These are phyloP conservation scores for Cladophialophora yegresii DNA, from an alignment of 2,329 filamentous ascomycete species.

Conservation along the genomic window DNA sequence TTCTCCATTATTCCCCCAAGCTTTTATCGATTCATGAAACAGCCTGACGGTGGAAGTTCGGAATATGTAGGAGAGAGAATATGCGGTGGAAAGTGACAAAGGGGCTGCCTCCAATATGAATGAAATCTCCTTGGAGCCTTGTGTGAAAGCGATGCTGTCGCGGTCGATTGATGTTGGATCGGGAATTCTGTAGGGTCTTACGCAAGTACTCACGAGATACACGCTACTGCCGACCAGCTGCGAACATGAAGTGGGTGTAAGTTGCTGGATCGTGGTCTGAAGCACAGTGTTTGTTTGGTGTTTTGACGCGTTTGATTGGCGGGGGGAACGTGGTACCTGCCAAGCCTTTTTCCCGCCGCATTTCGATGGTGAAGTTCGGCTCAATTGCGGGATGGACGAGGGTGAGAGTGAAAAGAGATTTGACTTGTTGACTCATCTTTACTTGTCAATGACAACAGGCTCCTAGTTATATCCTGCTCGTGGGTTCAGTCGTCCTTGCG, in stretches of 20 bases:
- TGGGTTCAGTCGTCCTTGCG: not conserved
- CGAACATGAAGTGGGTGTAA: not conserved
- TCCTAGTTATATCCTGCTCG: not conserved
- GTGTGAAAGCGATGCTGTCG: not conserved
- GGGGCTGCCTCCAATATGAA: not conserved
- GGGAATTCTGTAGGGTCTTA: conserved; percentile 8
- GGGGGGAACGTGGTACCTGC: conserved; percentile 12
- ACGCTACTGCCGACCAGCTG: not conserved
- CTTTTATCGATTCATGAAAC: conserved; percentile 16
- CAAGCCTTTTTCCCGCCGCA: conserved; percentile 17
- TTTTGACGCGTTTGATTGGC: conserved; percentile 26
- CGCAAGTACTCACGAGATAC: not conserved
- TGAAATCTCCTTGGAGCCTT: not conserved
- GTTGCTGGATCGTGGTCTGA: conserved; percentile 5
- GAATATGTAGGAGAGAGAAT: not conserved
- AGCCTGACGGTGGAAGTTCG: not conserved
- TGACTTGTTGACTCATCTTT: not conserved
- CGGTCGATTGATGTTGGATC: not conserved
- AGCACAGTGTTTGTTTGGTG: conserved; percentile 24
- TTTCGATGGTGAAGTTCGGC: conserved; percentile 1
- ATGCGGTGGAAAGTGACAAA: conserved; percentile 6
- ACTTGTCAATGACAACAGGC: not conserved
- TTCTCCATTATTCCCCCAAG: conserved; percentile 70
- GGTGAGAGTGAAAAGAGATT: not conserved
- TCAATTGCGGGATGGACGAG: conserved; percentile 11